phyloP scores from a whole-genome alignment of 257 asterid species.

The Ligustrum vulgare region DNA sequence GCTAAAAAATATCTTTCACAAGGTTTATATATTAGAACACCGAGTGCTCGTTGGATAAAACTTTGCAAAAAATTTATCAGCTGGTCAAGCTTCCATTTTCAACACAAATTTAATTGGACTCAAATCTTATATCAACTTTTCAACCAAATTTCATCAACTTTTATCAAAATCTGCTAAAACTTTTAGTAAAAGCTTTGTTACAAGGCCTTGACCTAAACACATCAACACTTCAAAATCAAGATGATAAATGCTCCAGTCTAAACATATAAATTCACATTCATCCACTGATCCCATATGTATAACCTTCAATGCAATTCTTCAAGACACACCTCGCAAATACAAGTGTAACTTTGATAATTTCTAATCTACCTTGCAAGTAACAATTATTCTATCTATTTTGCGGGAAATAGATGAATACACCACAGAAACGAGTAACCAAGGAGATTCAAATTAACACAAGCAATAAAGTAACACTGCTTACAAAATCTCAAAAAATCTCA shows the following conservation, averaged over 20 bases:
- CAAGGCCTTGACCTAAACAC: not conserved
- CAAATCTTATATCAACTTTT: too few species aligned
- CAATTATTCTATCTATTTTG: not conserved
- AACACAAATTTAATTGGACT: too few species aligned
- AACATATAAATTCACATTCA: not conserved
- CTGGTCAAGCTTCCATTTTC: too few species aligned
- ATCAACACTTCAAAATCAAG: not conserved
- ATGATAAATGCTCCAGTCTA: not conserved
- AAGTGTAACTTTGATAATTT: not conserved
- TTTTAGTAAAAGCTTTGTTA: too few species aligned
- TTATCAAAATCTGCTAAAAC: too few species aligned
- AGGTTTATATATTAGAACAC: not conserved
- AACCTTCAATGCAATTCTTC: not conserved
- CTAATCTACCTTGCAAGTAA: not conserved
- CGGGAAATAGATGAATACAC: not conserved
- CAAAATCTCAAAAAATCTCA: slow-evolving; percentile 4
- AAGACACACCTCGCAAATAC: not conserved
- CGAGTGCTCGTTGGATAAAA: too few species aligned
- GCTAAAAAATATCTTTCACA: not conserved
- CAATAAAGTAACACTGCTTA: not conserved
- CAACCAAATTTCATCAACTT: too few species aligned
- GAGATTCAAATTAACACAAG: not conserved
- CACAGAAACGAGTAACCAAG: not conserved
- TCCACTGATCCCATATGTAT: not conserved
- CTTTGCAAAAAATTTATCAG: too few species aligned